These are phyloP conservation scores for Penicillium palitans DNA, from an alignment of 2,329 filamentous ascomycete species.

Conservation along the genomic window DNA sequence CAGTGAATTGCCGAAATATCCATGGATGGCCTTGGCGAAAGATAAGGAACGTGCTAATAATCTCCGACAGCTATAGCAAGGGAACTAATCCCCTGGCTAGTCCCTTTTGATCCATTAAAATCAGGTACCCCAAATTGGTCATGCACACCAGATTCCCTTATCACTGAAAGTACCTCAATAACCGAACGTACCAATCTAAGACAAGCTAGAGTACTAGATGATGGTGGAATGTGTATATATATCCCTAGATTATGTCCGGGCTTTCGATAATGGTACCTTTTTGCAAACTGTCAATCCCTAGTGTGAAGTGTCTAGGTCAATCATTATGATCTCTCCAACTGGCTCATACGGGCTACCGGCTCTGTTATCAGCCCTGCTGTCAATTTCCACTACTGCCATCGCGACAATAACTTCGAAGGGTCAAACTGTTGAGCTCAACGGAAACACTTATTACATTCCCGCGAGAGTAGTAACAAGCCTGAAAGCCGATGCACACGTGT, in stretches of 20 bases:
- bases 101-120: background rate
- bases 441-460: background rate
- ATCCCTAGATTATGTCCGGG: background rate
- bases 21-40: background rate
- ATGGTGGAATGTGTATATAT: background rate
- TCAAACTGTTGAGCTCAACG: background rate
- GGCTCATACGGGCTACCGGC: background rate
- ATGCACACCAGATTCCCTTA: background rate
- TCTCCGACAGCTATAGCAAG: background rate
- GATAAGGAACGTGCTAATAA: background rate
- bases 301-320: background rate
- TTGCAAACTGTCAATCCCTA: background rate
- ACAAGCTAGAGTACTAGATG: background rate
- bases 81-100: background rate
- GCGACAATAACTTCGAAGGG: background rate
- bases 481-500: background rate
- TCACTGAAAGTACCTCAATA: background rate
- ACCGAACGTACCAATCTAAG: no score
- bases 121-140: background rate
- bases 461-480: background rate
- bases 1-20: background rate
- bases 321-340: background rate
- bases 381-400: background rate
- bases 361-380: background rate
- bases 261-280: background rate